A percentile compares a stretch with the other conserved stretches of the same genome.
Evolutionary conservation across 75 land plant genomes (phyloP).

Genomic region (Picea sitchensis): DNA sequence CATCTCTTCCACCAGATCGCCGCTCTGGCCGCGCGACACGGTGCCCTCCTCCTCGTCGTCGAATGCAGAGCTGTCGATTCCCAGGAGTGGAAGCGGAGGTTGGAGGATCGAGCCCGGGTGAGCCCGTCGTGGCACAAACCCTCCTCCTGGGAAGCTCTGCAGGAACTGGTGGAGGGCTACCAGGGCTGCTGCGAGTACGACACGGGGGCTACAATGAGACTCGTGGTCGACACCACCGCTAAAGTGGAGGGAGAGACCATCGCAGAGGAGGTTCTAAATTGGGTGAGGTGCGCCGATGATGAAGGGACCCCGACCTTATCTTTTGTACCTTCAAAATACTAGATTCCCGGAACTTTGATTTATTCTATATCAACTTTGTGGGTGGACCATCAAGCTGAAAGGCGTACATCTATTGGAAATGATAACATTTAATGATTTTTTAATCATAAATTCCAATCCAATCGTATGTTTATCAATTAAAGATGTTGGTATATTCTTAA

Average conservation of each 20-base stretch:
- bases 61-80: conserved; percentile 54
- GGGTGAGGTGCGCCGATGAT: not conserved
- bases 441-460: too few species aligned
- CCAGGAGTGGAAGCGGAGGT: conserved; percentile 47
- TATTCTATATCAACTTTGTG: too few species aligned
- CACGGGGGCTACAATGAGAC: conserved; percentile 31
- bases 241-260: not conserved
- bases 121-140: conserved; percentile 64
- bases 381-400: too few species aligned
- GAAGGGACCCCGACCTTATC: not conserved
- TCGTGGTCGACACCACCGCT: conserved; percentile 57
- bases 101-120: conserved; percentile 34
- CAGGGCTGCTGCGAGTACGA: conserved; percentile 55
- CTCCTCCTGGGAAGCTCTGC: conserved; percentile 44
- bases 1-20: conserved; percentile 40
- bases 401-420: too few species aligned
- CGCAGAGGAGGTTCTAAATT: not conserved
- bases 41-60: conserved; percentile 40
- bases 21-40: conserved; percentile 13
- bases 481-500: too few species aligned
- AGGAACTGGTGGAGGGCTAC: conserved; percentile 50
- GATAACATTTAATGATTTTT: too few species aligned
- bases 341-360: not conserved
- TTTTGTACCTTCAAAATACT: not conserved
- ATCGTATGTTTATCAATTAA: too few species aligned